These are phyloP conservation scores for Adansonia grandidieri DNA, from an alignment of 441 rosid genomes.

Conservation along the genomic window DNA sequence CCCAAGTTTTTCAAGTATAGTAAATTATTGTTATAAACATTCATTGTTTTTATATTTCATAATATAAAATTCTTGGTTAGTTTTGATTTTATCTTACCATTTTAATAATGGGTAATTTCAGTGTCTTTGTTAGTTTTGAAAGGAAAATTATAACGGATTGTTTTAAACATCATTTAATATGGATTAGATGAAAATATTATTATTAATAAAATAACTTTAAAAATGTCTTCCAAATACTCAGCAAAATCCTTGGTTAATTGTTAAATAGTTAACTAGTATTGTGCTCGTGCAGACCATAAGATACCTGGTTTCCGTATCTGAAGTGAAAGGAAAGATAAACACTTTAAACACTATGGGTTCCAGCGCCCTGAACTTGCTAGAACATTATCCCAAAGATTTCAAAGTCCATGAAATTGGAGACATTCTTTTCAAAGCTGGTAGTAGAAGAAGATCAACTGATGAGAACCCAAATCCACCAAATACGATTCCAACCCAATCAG, in stretches of 20 bases:
- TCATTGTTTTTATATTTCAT: no score
- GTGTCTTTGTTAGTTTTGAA: no score
- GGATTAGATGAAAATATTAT: no score
- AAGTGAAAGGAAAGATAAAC: background rate
- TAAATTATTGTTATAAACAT: no score
- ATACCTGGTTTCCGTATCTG: background rate
- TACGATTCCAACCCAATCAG: no score
- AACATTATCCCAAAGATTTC: background rate
- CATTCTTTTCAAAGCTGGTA: background rate
- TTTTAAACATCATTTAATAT: no score
- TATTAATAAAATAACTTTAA: no score
- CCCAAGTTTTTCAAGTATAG: no score
- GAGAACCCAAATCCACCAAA: background rate
- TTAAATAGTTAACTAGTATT: background rate
- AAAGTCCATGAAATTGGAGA: background rate
- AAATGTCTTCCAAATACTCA: background rate
- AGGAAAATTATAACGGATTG: no score
- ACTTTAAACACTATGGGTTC: background rate
- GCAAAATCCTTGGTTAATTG: background rate
- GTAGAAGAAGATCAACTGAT: background rate
- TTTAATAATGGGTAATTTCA: no score
- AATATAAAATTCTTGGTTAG: no score
- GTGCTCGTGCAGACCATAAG: background rate
- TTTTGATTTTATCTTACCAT: no score
- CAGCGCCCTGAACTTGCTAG: background rate